These are phyloP conservation scores for Xylaria multiplex DNA, from an alignment of 2,329 filamentous ascomycete genomes.

Conservation along the genomic window DNA sequence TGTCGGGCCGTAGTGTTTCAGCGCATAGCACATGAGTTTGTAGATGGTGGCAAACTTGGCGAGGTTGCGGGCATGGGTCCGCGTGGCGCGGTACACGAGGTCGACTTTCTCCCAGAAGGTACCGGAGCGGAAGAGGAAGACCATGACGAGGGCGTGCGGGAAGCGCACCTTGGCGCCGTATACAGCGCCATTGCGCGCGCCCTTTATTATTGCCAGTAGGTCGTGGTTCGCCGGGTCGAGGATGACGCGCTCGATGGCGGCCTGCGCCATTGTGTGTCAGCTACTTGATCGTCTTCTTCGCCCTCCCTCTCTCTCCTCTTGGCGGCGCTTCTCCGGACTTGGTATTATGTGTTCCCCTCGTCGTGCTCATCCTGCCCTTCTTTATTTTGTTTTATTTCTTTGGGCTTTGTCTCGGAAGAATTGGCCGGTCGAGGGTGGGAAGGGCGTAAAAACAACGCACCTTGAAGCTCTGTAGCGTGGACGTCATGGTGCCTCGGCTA, in stretches of 20 bases:
- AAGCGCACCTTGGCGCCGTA: slow-evolving; percentile 98
- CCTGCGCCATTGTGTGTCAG: slow-evolving; percentile 56
- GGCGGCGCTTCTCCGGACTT: neutral
- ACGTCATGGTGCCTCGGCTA: slow-evolving; percentile 47
- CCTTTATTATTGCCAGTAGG: slow-evolving; percentile 86
- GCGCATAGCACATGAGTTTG: slow-evolving; percentile 80
- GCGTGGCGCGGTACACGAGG: slow-evolving; percentile 85
- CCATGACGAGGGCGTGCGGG: slow-evolving; percentile 98
- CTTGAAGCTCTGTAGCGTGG: slow-evolving; percentile 41
- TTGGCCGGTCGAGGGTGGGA: neutral
- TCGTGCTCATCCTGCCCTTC: neutral
- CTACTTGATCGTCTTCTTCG: neutral
- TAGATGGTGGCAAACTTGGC: slow-evolving; percentile 92
- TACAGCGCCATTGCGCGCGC: slow-evolving; percentile 93
- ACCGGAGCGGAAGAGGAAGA: slow-evolving; percentile 93
- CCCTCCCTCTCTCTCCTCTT: neutral
- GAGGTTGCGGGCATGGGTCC: slow-evolving; percentile 89
- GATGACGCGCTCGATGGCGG: slow-evolving; percentile 77
- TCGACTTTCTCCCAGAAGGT: slow-evolving; percentile 81
- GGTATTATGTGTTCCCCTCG: neutral
- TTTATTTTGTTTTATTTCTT: neutral
- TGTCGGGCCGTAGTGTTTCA: slow-evolving; percentile 70
- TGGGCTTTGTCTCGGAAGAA: neutral
- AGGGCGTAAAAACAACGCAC: slow-evolving; percentile 32
- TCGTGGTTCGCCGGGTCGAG: slow-evolving; percentile 88